Percentiles rank a stretch among this genome's conserved stretches.
phyloP scores from a whole-genome alignment of 2,329 filamentous ascomycete species.

The Clarireedia homoeocarpa region DNA sequence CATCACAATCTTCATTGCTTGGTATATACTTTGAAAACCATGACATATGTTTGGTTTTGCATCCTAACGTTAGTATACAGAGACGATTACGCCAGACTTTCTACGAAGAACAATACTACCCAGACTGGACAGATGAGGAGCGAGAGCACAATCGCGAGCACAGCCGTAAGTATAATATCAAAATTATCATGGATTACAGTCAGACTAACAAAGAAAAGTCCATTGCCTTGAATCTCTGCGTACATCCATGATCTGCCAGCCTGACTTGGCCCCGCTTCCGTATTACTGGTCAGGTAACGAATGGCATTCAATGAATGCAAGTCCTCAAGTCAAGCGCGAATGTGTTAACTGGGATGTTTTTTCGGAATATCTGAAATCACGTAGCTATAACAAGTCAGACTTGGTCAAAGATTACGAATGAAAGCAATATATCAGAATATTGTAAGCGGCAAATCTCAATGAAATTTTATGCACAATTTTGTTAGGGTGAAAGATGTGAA shows the following conservation, averaged over 20 bases:
- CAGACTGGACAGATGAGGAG: conserved; percentile 4
- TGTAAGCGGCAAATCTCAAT: too few relatives aligned
- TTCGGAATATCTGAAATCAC: conserved; percentile 2
- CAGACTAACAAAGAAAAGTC: neutral
- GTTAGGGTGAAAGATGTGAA: too few relatives aligned
- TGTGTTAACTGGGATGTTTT: conserved; percentile 4
- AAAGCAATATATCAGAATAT: neutral
- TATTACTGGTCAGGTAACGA: conserved; percentile 6
- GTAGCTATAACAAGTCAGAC: neutral
- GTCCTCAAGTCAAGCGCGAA: conserved; percentile 1
- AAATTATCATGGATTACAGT: too few relatives aligned
- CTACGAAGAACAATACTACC: conserved; percentile 2
- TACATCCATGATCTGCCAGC: conserved; percentile 7
- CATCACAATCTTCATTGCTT: conserved; percentile 7
- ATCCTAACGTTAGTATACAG: neutral
- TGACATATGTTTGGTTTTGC: neutral
- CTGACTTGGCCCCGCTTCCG: conserved; percentile 4
- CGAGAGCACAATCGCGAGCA: neutral
- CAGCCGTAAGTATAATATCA: neutral
- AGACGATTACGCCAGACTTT: conserved; percentile 5
- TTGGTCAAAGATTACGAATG: conserved; percentile 2
- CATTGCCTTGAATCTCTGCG: conserved; percentile 7
- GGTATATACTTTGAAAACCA: neutral
- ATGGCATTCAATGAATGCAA: conserved; percentile 3
- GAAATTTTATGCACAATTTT: too few relatives aligned